These are phyloP conservation scores for Oryza australiensis DNA, from an alignment of 176 grass and related monocot species.

Conservation along the genomic window DNA sequence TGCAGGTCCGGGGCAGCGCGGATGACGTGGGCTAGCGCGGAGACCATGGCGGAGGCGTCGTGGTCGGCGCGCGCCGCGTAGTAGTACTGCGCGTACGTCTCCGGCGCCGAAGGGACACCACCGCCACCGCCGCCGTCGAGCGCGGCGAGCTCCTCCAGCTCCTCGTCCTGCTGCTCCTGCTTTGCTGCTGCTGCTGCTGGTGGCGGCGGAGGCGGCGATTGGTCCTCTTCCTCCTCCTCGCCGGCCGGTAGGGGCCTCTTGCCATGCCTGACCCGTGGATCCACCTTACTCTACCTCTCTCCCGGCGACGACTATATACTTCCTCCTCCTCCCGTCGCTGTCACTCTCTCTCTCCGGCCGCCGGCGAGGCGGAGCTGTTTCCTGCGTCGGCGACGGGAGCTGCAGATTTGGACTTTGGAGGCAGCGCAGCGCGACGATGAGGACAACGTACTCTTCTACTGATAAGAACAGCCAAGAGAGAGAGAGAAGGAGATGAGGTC, in stretches of 20 bases:
- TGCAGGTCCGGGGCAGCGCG: conserved; percentile 48
- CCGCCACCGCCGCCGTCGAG: no score
- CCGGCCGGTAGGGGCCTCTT: conserved; percentile 82
- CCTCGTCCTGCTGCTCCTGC: conserved; percentile 39
- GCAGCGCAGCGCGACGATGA: background rate
- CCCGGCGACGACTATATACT: background rate
- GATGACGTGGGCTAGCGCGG: conserved; percentile 86
- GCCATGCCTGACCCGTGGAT: conserved; percentile 74
- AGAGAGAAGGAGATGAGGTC: conserved; percentile 9
- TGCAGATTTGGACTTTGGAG: conserved; percentile 28
- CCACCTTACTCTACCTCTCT: conserved; percentile 52
- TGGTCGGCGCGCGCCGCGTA: conserved; percentile 66
- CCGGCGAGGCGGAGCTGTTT: background rate
- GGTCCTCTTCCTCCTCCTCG: conserved; percentile 49
- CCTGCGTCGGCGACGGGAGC: conserved; percentile 23
- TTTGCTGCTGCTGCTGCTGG: conserved; percentile 8
- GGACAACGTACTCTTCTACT: conserved; percentile 5
- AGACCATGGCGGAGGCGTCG: conserved; percentile 82
- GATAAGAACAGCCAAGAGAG: conserved; percentile 39
- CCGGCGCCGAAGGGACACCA: background rate
- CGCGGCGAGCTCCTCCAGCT: background rate
- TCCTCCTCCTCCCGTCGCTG: background rate
- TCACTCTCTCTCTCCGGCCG: no score
- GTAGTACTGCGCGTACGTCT: conserved; percentile 62
- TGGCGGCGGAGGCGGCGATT: background rate